Evolutionary conservation across 371 early-diverging fungal species (phyloP).

Genomic region (Paraphysoderma sedebokerense): DNA sequence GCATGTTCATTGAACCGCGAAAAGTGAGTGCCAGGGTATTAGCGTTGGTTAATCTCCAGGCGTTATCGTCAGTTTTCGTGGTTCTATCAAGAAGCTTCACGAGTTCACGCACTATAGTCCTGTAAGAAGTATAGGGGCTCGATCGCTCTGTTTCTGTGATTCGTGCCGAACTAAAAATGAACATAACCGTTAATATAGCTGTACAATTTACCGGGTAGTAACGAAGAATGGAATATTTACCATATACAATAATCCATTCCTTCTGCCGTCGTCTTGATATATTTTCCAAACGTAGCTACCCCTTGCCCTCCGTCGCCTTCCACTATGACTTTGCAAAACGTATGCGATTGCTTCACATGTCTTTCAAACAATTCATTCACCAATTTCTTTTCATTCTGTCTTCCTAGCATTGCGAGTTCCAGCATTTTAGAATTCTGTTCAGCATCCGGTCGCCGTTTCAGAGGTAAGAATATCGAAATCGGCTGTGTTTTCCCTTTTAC

Average conservation of each 20-base stretch:
- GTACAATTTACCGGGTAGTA: not conserved
- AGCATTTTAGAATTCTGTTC: not conserved
- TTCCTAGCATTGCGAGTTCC: conserved; percentile 16
- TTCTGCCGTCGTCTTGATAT: conserved; percentile 8
- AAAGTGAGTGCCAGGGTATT: no score
- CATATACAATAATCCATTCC: conserved; percentile 9
- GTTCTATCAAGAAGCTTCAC: conserved; percentile 2
- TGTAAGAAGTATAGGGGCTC: conserved; percentile 19
- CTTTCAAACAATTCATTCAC: conserved; percentile 6
- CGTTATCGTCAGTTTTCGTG: not conserved
- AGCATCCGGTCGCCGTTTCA: conserved; percentile 2
- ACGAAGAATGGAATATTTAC: conserved; percentile 6
- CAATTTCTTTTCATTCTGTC: conserved; percentile 12
- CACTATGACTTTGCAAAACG: conserved; percentile 8
- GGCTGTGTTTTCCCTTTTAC: conserved; percentile 27
- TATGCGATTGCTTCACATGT: conserved; percentile 1
- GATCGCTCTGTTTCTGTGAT: conserved; percentile 26
- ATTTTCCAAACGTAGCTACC: conserved; percentile 16
- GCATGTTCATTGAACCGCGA: no score
- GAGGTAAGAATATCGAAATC: conserved; percentile 21
- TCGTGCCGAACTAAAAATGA: no score
- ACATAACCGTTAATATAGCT: no score
- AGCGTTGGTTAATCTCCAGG: not conserved
- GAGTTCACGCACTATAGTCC: conserved; percentile 18
- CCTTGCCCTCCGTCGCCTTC: conserved; percentile 30